These are phyloP conservation scores for Aureobasidium uvarum DNA, from an alignment of 2,329 filamentous ascomycete genomes.

Conservation along the genomic window DNA sequence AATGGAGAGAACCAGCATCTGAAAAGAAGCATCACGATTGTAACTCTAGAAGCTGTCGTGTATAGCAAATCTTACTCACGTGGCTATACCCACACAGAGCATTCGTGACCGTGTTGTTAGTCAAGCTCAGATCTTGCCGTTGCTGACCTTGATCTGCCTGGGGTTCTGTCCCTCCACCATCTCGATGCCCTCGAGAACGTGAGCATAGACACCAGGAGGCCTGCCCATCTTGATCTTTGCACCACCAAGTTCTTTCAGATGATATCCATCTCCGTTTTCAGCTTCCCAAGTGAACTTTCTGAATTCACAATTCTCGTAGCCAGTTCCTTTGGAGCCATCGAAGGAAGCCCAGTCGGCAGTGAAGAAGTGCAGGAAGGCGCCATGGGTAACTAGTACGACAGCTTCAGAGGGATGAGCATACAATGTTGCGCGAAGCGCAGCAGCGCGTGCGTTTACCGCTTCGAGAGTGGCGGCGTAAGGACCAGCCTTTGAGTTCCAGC, in stretches of 20 bases:
- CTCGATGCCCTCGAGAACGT: slow-evolving; percentile 19
- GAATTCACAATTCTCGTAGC: slow-evolving; percentile 25
- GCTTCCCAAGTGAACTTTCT: slow-evolving; percentile 14
- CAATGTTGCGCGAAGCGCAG: slow-evolving; percentile 24
- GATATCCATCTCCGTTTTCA: neutral
- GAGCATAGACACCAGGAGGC: slow-evolving; percentile 21
- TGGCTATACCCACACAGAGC: no score
- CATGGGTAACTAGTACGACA: slow-evolving; percentile 28
- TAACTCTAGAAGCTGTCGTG: neutral
- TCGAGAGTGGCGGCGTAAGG: slow-evolving; percentile 5
- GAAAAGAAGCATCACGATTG: neutral
- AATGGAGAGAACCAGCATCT: neutral
- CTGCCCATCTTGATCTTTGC: slow-evolving; percentile 22
- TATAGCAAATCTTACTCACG: no score
- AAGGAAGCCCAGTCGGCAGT: slow-evolving; percentile 28
- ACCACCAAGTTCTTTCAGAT: slow-evolving; percentile 13
- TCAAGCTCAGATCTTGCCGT: neutral
- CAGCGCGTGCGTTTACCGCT: slow-evolving; percentile 24
- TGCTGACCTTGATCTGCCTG: slow-evolving; percentile 9
- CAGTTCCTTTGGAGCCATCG: slow-evolving; percentile 23
- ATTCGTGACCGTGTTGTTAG: neutral
- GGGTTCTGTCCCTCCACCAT: slow-evolving; percentile 4
- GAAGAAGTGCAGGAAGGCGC: slow-evolving; percentile 30
- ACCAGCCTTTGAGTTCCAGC: slow-evolving; percentile 24
- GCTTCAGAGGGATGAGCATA: slow-evolving; percentile 26